Conservation (phyloP, 2,329 filamentous ascomycete genomes). For the Talaromyces atroroseus region DNA sequence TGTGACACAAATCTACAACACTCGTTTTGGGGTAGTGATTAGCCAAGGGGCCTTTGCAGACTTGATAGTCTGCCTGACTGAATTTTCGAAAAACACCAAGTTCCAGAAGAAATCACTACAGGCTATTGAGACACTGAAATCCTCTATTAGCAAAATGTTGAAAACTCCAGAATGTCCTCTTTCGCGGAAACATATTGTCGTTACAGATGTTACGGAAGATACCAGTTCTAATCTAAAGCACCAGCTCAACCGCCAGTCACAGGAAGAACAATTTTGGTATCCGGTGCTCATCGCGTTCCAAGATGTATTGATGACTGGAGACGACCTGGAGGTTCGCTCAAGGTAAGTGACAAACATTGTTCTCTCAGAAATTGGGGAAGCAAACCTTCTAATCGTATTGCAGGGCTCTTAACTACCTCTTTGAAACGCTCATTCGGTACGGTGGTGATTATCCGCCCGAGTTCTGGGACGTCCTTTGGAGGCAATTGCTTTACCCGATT, state of each 20-base stretch:
- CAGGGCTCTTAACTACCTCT: slow-evolving; percentile 86
- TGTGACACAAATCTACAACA: slow-evolving; percentile 91
- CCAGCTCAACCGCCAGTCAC: slow-evolving; percentile 71
- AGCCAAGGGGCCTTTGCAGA: slow-evolving; percentile 96
- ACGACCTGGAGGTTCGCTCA: slow-evolving; percentile 91
- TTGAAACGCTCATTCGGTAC: slow-evolving; percentile 84
- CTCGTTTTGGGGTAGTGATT: slow-evolving; percentile 90
- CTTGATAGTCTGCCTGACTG: slow-evolving; percentile 89
- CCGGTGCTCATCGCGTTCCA: slow-evolving; percentile 97
- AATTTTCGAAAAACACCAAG: slow-evolving; percentile 97
- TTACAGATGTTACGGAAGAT: slow-evolving; percentile 36
- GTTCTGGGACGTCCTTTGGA: slow-evolving; percentile 98
- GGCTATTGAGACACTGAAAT: slow-evolving; percentile 90
- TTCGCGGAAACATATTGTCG: slow-evolving; percentile 56
- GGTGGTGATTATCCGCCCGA: slow-evolving; percentile 86
- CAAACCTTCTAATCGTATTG: slow-evolving; percentile 9
- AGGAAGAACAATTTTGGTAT: slow-evolving; percentile 98
- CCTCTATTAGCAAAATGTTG: slow-evolving; percentile 89
- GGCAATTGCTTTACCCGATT: slow-evolving; percentile 93
- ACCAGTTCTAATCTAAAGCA: slow-evolving; percentile 48
- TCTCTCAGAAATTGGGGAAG: slow-evolving; percentile 20
- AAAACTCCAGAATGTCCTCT: slow-evolving; percentile 92
- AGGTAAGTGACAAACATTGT: slow-evolving; percentile 28
- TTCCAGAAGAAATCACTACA: slow-evolving; percentile 99
- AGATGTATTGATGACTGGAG: slow-evolving; percentile 97